phyloP scores from a whole-genome alignment of 2,329 filamentous ascomycete genomes.

The Endoconidiophora laricicola region DNA sequence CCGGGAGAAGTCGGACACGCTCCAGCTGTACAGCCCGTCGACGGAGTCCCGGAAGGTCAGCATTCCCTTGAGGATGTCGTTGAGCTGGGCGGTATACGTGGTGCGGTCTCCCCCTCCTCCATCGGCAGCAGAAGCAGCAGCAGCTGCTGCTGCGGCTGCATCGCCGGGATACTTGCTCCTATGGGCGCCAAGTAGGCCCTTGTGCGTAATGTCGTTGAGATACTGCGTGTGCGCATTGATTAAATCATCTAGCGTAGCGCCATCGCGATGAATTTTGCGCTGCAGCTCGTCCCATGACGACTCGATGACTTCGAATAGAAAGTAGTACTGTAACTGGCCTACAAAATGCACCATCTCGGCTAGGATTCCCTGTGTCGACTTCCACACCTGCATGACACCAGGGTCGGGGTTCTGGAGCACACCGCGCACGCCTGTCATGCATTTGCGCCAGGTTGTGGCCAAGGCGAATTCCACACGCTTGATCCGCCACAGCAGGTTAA shows the following conservation, averaged over 20 bases:
- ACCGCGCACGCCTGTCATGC: constrained; percentile 88
- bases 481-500: constrained; percentile 97
- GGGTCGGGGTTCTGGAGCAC: constrained; percentile 61
- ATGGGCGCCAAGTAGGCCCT: constrained; percentile 72
- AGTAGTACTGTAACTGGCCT: constrained; percentile 94
- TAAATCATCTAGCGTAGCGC: constrained; percentile 84
- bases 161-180: constrained; percentile 25
- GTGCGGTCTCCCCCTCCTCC: constrained; percentile 49
- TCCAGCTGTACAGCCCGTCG: constrained; percentile 87
- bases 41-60: constrained; percentile 84
- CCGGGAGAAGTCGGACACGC: constrained; percentile 81
- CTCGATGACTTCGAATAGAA: constrained; percentile 96
- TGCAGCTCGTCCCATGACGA: constrained; percentile 87
- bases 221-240: constrained; percentile 85
- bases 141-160: constrained; percentile 23
- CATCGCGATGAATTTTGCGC: constrained; percentile 62
- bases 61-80: constrained; percentile 88
- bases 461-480: constrained; percentile 95
- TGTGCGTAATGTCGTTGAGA: constrained; percentile 85
- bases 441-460: constrained; percentile 78
- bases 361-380: constrained; percentile 68
- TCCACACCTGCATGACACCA: constrained; percentile 67
- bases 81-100: constrained; percentile 76
- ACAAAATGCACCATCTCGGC: constrained; percentile 99
- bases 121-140: constrained; percentile 18